Evolutionary conservation across 257 asterid species (phyloP), one percentile per base, ranked within the genome.

Genomic region (Schizonepeta tenuifolia): DNA sequence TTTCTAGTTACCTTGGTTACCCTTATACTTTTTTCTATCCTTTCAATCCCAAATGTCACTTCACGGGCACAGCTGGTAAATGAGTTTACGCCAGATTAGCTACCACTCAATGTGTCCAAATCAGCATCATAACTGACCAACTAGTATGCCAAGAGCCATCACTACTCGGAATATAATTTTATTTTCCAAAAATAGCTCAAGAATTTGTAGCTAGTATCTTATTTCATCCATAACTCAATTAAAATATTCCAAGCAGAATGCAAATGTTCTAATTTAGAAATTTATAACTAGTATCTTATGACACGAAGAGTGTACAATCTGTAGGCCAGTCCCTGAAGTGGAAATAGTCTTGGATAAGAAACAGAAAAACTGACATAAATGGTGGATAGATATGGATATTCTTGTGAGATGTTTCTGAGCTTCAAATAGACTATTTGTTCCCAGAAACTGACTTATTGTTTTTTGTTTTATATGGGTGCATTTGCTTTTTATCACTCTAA

Each of bases 391-490:
- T 65, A 44, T 24, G 41, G 21, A 31, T 43, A 5, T 70, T 46
- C 9, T 22, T 50, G 49, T 63, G 17, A 31, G 17, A 31, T 59
- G 26, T 7, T 10, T 56, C 21, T 46, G 68, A 59, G 36, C 51
- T 59, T 36, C 17, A 62, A 31, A 49, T 50, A 36, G 56, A 22
- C 13, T 8, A 63, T 11, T 64, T 4, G 4, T 57, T 21, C 21
- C 22, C 17, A 33, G 53, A 33, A 74, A 57, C 26, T 31, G 21
- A 43, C 21, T 26, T 35, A 54, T 73, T 24, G 26, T 43, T 73
- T 36, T 38, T 62, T 77, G 60, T 20, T 65, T 20, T 38, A 62
- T 58, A 20, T 49, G 9, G n/a, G 28, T 0, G 28, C 28, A 3
- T 0, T 26, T 26, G 28, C 2, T 26, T 26, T 26, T 26, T 26